Conservation (phyloP, 1,284 basidiomycete species). For the Wallemia mellicola region DNA sequence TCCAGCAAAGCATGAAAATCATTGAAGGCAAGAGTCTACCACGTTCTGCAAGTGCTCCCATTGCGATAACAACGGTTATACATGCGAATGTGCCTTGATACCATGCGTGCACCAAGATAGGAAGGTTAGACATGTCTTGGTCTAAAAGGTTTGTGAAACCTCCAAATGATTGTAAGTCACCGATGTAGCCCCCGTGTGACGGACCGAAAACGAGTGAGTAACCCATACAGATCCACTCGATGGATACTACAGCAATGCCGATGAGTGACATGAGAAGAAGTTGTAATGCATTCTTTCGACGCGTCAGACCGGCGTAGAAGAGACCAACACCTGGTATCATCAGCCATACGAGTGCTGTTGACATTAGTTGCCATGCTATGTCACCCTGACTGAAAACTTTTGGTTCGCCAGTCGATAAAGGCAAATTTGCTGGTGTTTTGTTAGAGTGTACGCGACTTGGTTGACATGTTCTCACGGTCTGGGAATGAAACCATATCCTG, state of each 20-base stretch:
- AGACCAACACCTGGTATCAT: slow-evolving; percentile 66
- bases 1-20: slow-evolving; percentile 71
- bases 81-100: slow-evolving; percentile 18
- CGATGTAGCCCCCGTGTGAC: slow-evolving; percentile 18
- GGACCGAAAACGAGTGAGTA: slow-evolving; percentile 21
- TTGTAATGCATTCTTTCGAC: slow-evolving; percentile 69
- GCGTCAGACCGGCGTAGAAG: slow-evolving; percentile 55
- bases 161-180: slow-evolving; percentile 31
- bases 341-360: slow-evolving; percentile 27
- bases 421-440: background rate
- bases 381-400: background rate
- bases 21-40: slow-evolving; percentile 57
- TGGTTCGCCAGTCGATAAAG: background rate
- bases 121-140: background rate
- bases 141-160: slow-evolving; percentile 51
- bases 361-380: background rate
- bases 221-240: slow-evolving; percentile 20
- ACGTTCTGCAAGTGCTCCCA: slow-evolving; percentile 78
- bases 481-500: background rate
- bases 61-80: slow-evolving; percentile 34
- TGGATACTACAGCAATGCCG: slow-evolving; percentile 38
- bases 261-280: slow-evolving; percentile 69
- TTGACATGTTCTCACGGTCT: background rate
- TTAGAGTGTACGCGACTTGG: background rate
- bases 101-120: background rate